Evolutionary conservation across 768 basidiomycete species (phyloP).

Genomic region (Boletus rufocinnamomeus): DNA sequence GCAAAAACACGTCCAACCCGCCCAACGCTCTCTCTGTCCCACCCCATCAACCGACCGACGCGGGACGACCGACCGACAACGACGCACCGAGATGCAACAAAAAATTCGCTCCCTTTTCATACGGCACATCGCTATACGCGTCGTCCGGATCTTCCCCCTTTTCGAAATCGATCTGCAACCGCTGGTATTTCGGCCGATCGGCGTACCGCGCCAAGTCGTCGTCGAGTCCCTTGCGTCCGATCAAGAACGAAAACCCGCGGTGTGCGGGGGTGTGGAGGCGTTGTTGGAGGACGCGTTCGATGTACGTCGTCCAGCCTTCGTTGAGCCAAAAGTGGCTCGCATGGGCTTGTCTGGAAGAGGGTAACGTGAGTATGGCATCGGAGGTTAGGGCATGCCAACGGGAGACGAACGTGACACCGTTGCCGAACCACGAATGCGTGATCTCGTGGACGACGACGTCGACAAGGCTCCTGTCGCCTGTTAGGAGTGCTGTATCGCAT

Average conservation of each 20-base stretch:
- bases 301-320: constrained; percentile 93
- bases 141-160: constrained; percentile 78
- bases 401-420: constrained; percentile 68
- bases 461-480: constrained; percentile 83
- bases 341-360: constrained; percentile 53
- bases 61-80: no score
- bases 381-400: not conserved
- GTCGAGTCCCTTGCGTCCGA: constrained; percentile 69
- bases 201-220: constrained; percentile 66
- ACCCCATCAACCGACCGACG: not conserved
- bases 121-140: constrained; percentile 74
- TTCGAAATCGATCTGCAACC: constrained; percentile 74
- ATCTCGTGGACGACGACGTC: constrained; percentile 91
- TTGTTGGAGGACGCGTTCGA: constrained; percentile 78
- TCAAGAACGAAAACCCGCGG: constrained; percentile 78
- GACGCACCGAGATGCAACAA: constrained; percentile 74
- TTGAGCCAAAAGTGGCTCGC: constrained; percentile 87
- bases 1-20: constrained; percentile 66
- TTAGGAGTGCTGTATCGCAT: constrained; percentile 58
- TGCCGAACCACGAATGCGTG: constrained; percentile 88
- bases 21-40: constrained; percentile 17
- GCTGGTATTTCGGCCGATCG: constrained; percentile 66
- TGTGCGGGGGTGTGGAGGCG: constrained; percentile 71
- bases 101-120: constrained; percentile 89
- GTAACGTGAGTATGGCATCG: not conserved